phyloP scores from a whole-genome alignment of 2,329 filamentous ascomycete species.

The Gliomastix tumulicola region DNA sequence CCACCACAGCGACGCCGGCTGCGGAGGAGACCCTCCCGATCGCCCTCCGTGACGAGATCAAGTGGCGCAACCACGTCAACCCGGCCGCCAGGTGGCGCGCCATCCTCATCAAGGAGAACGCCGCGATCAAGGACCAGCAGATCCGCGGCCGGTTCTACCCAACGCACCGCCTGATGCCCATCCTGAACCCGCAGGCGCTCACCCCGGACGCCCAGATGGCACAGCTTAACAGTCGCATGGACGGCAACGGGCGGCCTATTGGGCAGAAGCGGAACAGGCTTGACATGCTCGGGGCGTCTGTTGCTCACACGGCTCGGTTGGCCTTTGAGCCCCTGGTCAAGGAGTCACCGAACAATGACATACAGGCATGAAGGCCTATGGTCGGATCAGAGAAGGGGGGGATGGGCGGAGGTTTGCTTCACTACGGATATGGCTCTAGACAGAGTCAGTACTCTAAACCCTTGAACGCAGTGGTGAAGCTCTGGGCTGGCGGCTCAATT shows the following conservation, averaged over 20 bases:
- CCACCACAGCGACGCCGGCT: slow-evolving; percentile 14
- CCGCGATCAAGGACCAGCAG: slow-evolving; percentile 36
- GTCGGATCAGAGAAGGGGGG: not conserved
- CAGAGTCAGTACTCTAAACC: too few species aligned
- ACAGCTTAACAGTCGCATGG: slow-evolving; percentile 47
- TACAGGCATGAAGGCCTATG: too few species aligned
- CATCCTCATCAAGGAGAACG: slow-evolving; percentile 34
- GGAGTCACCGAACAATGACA: too few species aligned
- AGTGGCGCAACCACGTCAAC: slow-evolving; percentile 28
- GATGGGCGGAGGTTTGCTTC: not conserved
- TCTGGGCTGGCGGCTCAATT: too few species aligned
- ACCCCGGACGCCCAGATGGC: slow-evolving; percentile 35
- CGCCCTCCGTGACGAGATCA: slow-evolving; percentile 29
- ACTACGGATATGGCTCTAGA: too few species aligned
- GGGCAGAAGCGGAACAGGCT: slow-evolving; percentile 30
- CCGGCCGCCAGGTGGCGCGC: slow-evolving; percentile 26
- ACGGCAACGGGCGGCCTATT: slow-evolving; percentile 29
- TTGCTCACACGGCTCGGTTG: slow-evolving; percentile 26
- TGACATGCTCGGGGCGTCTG: slow-evolving; percentile 34
- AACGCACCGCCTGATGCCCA: slow-evolving; percentile 42
- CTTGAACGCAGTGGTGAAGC: too few species aligned
- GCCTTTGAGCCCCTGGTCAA: slow-evolving; percentile 24
- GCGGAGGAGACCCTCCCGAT: slow-evolving; percentile 32
- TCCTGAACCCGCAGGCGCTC: slow-evolving; percentile 34
- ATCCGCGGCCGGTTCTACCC: slow-evolving; percentile 53